phyloP scores from a whole-genome alignment of 306 rosid species.

The Glycine tomentella region DNA sequence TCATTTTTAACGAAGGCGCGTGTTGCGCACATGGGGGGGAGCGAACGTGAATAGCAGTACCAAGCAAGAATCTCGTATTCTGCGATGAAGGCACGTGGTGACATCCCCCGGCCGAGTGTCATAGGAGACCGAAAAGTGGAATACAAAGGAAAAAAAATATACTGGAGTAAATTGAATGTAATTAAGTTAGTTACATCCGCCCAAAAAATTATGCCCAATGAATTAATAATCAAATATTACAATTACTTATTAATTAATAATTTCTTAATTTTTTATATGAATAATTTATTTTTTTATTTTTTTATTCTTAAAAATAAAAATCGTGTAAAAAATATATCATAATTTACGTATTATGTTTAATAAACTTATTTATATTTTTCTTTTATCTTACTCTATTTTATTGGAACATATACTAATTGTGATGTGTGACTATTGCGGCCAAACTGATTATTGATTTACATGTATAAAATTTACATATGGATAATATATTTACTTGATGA shows the following conservation, averaged over 20 bases:
- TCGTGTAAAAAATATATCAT: too few relatives aligned
- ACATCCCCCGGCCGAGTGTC: conserved; percentile 43
- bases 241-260: not conserved
- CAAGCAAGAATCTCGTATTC: conserved; percentile 40
- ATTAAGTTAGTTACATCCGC: not conserved
- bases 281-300: too few relatives aligned
- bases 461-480: too few relatives aligned
- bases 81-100: conserved; percentile 73
- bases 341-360: too few relatives aligned
- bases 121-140: conserved; percentile 15
- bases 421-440: too few relatives aligned
- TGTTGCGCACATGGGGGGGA: not conserved
- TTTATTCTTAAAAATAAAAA: too few relatives aligned
- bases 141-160: not conserved
- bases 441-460: too few relatives aligned
- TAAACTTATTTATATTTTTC: too few relatives aligned
- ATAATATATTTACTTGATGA: too few relatives aligned
- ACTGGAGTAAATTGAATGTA: not conserved
- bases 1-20: conserved; percentile 26
- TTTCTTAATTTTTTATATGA: too few relatives aligned
- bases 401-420: too few relatives aligned
- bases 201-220: not conserved
- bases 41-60: conserved; percentile 10
- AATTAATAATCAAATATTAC: not conserved
- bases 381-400: too few relatives aligned